Percentiles rank a stretch among this genome's conserved stretches.
These are phyloP conservation scores for Lepidium sativum DNA, from an alignment of 345 rosid genomes.

Conservation along the genomic window DNA sequence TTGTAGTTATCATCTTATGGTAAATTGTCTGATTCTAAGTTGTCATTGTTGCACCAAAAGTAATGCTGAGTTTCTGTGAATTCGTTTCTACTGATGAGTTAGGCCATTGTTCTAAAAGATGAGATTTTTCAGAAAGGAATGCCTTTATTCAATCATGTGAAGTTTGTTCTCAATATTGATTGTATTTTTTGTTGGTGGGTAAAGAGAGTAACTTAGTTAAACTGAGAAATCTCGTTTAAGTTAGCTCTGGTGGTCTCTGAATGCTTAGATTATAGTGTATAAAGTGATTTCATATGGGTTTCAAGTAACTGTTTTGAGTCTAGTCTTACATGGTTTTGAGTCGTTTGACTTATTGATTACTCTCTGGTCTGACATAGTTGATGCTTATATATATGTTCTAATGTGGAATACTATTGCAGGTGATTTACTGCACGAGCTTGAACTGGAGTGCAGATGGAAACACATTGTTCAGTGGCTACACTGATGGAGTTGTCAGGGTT, in stretches of 20 bases:
- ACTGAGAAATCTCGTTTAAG: background rate
- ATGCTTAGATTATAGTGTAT: background rate
- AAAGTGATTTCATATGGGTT: background rate
- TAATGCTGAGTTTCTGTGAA: background rate
- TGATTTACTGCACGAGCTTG: constrained; percentile 74
- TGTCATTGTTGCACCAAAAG: background rate
- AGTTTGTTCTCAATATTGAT: background rate
- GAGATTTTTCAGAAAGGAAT: background rate
- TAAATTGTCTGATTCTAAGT: background rate
- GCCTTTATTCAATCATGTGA: background rate
- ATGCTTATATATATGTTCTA: background rate
- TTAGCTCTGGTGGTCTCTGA: background rate
- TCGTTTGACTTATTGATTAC: background rate
- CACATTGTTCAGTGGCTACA: constrained; percentile 79
- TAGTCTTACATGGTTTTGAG: background rate
- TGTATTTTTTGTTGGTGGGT: background rate
- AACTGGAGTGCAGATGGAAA: constrained; percentile 89
- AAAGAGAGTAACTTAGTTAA: background rate
- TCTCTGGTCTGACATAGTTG: background rate
- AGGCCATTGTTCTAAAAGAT: background rate
- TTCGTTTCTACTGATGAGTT: background rate
- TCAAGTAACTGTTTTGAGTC: background rate
- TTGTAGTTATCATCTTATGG: background rate
- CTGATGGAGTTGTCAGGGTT: constrained; percentile 80
- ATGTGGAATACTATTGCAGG: constrained; percentile 38